Base-by-base conservation (phyloP, 768 basidiomycete species). In the Mycena crocata region DNA sequence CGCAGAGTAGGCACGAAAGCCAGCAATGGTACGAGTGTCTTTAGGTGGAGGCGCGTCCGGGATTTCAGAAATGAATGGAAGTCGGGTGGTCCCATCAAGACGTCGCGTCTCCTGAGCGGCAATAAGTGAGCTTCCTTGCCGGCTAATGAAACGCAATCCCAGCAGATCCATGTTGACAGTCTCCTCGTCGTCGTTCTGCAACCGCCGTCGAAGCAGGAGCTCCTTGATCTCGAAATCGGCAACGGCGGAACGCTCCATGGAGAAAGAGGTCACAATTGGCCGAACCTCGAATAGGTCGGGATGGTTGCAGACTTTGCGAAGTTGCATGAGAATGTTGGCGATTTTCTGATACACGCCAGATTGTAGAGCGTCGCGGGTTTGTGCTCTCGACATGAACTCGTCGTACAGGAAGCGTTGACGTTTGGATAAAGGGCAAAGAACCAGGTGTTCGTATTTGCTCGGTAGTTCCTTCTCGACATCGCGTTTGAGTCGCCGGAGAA, bases 401-500 rank as follows among this genome's bases (percentile, higher is more conserved):
- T 98, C 95, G 75, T 98, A 98, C 23, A 98, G 84, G 75, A 94
- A 95, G n/a, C 95, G 90, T 72, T 98, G 95, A 14, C 95, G 86
- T 75, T 96, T 97, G 37, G 95, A 96, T 19, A 98, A 82, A 15
- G 90, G 89, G 71, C 95, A 96, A 40, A 96, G 84, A 23, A 95
- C 88, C 52, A 96, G 87, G 76, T 98, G 95, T 67, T 97, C 96
- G 73, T 87, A 94, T 74, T 98, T 98, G 80, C 91, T 94, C 0
- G 98, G 98, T 6, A 99, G 83, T 70, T 95, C 93, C 77, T 93
- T 95, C 80, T 98, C 96, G 19, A 99, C 98, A 73, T 99, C 96
- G n/a, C 93, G 89, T 77, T 99, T 99, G 64, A 99, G 85, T n/a
- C 98, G 90, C 15, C 98, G 91, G 14, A 99, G 89, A 23, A 99